Base-by-base conservation (phyloP, 495 filamentous ascomycete species). In the Xylaria longipes region DNA sequence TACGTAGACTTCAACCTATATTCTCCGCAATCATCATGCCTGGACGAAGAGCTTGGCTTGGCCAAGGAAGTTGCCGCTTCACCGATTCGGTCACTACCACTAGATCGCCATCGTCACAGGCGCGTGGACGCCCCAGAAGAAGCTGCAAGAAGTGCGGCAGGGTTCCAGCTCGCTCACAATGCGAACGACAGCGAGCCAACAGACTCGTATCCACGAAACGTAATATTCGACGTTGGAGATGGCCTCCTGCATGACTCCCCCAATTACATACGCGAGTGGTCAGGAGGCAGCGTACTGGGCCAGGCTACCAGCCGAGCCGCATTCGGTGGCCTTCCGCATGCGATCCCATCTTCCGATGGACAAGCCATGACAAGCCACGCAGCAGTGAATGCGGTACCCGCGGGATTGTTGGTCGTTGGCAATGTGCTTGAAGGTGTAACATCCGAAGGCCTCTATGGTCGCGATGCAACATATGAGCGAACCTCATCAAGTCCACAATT, bases 1-100 rank as follows among this genome's bases (percentile, higher is more conserved):
- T 86, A 85, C 70, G 72, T 82, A 68, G 84, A 86, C 78, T 86
- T 86, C 80, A 83, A 83, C 78, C 82, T 86, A 35, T 86, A 80
- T 74, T 86, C 84, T 52, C 84, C 84, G 2, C 70, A 72, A 20
- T 79, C 80, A n/a, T 81, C 83, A 8, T 79, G 76, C 72, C 77
- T 81, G 12, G 84, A 85, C 31, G 84, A 85, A 48, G 84, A 85
- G 37, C 79, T 78, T 27, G 71, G 46, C 62, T 66, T 73, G 33
- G 65, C 20, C 5, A 77, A 67, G 33, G 77, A 79, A 71, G 52
- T 79, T 37, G 61, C 75, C 12, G 75, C 74, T 1, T 60, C 69
- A 11, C 54, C 73, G 48, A 68, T 57, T 56, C 77, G 46, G 29
- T 37, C 39, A 72, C 72, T 57, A 70, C 15, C 22, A 37, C 48